Evolutionary conservation across 352 stramenopile genomes (phyloP).

Genomic region (Thraustochytrium striatum): DNA sequence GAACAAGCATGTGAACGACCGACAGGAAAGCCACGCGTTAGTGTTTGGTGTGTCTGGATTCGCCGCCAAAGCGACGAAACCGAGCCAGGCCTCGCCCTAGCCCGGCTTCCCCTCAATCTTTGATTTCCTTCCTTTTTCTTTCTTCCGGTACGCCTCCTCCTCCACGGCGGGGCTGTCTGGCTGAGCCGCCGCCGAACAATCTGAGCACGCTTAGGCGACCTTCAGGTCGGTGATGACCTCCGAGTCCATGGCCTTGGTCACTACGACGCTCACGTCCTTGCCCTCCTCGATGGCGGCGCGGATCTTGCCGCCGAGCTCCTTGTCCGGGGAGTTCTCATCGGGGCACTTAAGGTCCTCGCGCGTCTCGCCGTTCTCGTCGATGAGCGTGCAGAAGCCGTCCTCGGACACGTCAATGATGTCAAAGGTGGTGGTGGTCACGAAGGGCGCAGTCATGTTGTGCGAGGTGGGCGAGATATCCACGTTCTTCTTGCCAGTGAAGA

Average conservation of each 20-base stretch:
- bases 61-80: too few species aligned
- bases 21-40: too few species aligned
- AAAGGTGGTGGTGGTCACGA: constrained; percentile 45
- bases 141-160: too few species aligned
- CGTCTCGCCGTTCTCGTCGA: constrained; percentile 48
- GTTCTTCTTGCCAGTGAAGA: constrained; percentile 56
- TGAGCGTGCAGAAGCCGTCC: constrained; percentile 44
- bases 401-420: constrained; percentile 46
- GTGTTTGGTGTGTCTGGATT: too few species aligned
- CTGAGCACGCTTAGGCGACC: neutral
- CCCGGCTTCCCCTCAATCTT: too few species aligned
- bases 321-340: constrained; percentile 46
- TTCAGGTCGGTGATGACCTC: constrained; percentile 50
- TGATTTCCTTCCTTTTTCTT: too few species aligned
- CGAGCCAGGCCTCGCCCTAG: too few species aligned
- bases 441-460: constrained; percentile 55
- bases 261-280: constrained; percentile 41
- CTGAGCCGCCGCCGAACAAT: too few species aligned
- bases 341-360: constrained; percentile 50
- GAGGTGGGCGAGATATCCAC: constrained; percentile 56
- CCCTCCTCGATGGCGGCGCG: constrained; percentile 17
- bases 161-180: too few species aligned
- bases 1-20: too few species aligned
- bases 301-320: constrained; percentile 46
- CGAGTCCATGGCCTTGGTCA: constrained; percentile 50